Evolutionary conservation across 163 green algal species (phyloP).

Genomic region (Volvox carteri): DNA sequence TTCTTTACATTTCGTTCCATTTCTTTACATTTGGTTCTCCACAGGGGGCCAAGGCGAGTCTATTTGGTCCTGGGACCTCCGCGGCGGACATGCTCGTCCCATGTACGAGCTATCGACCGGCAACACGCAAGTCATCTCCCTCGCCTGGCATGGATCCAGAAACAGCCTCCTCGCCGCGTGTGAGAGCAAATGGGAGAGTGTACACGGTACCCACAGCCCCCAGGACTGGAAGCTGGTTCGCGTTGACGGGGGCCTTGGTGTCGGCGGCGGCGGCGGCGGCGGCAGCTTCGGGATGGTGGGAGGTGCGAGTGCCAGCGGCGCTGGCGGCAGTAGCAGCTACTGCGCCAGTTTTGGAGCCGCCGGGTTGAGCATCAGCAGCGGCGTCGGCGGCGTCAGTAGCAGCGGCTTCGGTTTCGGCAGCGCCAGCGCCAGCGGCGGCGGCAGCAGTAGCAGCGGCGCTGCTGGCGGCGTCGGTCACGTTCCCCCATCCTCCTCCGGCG

Average conservation of each 20-base stretch:
- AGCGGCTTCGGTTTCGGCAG: neutral
- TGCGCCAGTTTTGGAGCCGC: neutral
- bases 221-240: neutral
- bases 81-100: neutral
- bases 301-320: neutral
- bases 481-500: neutral
- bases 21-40: too few species aligned
- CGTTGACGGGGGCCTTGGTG: neutral
- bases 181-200: neutral
- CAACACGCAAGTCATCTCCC: slow-evolving; percentile 4
- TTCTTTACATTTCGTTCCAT: too few species aligned
- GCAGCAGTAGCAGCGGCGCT: neutral
- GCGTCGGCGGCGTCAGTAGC: neutral
- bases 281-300: neutral
- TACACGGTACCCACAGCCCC: neutral
- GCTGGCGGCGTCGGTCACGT: neutral
- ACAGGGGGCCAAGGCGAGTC: slow-evolving; percentile 21
- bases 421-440: neutral
- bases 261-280: neutral
- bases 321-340: neutral
- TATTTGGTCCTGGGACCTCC: slow-evolving; percentile 40
- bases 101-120: slow-evolving; percentile 49
- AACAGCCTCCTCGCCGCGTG: slow-evolving; percentile 2
- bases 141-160: slow-evolving; percentile 21
- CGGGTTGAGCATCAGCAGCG: neutral